Evolutionary conservation across 2,329 filamentous ascomycete genomes (phyloP).

Genomic region (Coccinonectria pachysandricola): DNA sequence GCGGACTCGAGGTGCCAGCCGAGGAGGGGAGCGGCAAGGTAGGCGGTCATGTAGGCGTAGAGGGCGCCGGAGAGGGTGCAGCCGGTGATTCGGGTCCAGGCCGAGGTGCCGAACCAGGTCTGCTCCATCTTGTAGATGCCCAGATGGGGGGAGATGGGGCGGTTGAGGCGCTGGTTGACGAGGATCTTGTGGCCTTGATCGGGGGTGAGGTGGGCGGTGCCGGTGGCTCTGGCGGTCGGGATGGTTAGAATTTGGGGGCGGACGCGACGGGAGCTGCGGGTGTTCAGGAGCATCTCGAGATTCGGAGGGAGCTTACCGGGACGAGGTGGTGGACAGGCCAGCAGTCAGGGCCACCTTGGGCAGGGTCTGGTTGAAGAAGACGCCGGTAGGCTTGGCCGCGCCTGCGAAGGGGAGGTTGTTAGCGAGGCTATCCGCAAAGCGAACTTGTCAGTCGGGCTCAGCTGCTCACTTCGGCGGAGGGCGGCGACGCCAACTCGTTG

Average conservation of each 20-base stretch:
- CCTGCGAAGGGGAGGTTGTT: constrained; percentile 16
- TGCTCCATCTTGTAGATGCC: constrained; percentile 78
- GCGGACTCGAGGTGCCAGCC: constrained; percentile 53
- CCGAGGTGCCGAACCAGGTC: constrained; percentile 66
- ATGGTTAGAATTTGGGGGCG: constrained; percentile 3
- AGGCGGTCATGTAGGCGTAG: constrained; percentile 71
- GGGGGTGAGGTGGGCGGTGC: constrained; percentile 47
- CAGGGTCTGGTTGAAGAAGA: constrained; percentile 37
- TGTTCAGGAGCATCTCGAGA: too few species aligned
- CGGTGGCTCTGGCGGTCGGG: constrained; percentile 32
- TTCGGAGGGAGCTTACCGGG: constrained; percentile 29
- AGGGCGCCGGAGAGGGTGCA: constrained; percentile 58
- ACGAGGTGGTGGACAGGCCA: constrained; percentile 32
- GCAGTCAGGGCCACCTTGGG: constrained; percentile 35
- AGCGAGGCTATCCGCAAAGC: constrained; percentile 12
- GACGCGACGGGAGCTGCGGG: too few species aligned
- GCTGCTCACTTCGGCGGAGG: constrained; percentile 44
- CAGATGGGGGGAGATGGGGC: constrained; percentile 78
- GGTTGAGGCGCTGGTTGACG: constrained; percentile 66
- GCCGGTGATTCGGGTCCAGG: constrained; percentile 79
- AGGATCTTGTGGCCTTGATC: constrained; percentile 55
- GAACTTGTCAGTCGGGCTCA: too few species aligned
- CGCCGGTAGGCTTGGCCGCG: constrained; percentile 33
- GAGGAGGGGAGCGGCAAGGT: constrained; percentile 67
- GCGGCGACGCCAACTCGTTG: constrained; percentile 48